Evolutionary conservation across 306 rosid species (phyloP).

Genomic region (Quercus glauca): DNA sequence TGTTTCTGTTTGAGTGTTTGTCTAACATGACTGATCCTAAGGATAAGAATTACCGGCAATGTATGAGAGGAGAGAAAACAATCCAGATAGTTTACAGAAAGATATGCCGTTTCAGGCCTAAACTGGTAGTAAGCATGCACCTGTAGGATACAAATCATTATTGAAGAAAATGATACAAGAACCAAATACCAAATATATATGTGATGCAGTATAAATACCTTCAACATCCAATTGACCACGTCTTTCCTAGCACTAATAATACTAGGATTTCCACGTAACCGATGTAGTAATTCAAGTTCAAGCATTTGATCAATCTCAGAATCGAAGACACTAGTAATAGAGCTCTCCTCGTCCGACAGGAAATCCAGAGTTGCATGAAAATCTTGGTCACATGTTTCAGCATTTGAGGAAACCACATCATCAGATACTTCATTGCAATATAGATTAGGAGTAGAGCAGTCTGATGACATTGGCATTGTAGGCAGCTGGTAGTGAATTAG

Average conservation of each 20-base stretch:
- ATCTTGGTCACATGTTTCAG: slow-evolving; percentile 1
- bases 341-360: slow-evolving; percentile 20
- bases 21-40: background rate
- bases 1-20: too few relatives aligned
- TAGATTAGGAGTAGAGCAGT: slow-evolving; percentile 22
- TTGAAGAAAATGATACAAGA: background rate
- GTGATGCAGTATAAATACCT: slow-evolving; percentile 14
- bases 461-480: slow-evolving; percentile 27
- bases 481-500: background rate
- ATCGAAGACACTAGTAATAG: slow-evolving; percentile 22
- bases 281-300: slow-evolving; percentile 13
- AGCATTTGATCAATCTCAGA: slow-evolving; percentile 35
- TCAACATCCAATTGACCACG: slow-evolving; percentile 40
- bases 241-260: slow-evolving; percentile 29
- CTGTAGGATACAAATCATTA: slow-evolving; percentile 20
- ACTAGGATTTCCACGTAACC: slow-evolving; percentile 10
- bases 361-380: slow-evolving; percentile 7
- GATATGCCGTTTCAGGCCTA: slow-evolving; percentile 44
- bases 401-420: slow-evolving; percentile 27
- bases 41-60: slow-evolving; percentile 13
- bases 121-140: slow-evolving; percentile 39
- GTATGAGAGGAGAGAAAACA: slow-evolving; percentile 4
- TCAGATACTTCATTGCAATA: slow-evolving; percentile 32
- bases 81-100: slow-evolving; percentile 30
- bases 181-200: background rate